These are phyloP conservation scores for Sarcomyxa edulis DNA, from an alignment of 768 basidiomycete species.

Conservation along the genomic window DNA sequence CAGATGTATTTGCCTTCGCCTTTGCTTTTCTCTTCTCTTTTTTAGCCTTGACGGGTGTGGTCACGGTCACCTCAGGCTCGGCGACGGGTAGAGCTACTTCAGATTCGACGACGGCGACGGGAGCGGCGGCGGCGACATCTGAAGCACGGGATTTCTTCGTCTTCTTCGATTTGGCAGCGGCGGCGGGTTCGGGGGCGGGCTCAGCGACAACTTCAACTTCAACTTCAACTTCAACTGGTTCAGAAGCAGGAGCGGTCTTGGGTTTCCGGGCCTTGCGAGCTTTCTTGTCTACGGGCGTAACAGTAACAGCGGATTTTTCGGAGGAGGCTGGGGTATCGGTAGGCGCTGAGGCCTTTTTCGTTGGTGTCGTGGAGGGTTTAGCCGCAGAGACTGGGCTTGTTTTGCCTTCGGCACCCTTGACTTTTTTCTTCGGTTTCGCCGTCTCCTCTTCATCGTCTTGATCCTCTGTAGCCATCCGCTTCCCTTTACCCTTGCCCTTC, in stretches of 20 bases:
- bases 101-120: constrained; percentile 7
- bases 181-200: too few relatives aligned
- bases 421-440: constrained; percentile 42
- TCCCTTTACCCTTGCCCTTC: constrained; percentile 12
- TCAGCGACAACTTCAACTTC: too few relatives aligned
- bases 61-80: too few relatives aligned
- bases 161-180: constrained; percentile 6
- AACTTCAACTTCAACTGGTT: too few relatives aligned
- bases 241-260: background rate
- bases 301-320: constrained; percentile 2
- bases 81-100: too few relatives aligned
- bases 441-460: constrained; percentile 23
- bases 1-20: too few relatives aligned
- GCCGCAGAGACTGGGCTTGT: constrained; percentile 3
- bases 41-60: too few relatives aligned
- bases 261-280: too few relatives aligned
- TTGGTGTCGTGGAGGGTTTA: constrained; percentile 5
- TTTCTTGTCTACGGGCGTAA: too few relatives aligned
- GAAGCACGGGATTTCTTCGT: constrained; percentile 6
- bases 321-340: constrained; percentile 2
- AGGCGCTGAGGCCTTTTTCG: constrained; percentile 3
- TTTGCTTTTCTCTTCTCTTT: too few relatives aligned
- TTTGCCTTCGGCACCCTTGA: constrained; percentile 22
- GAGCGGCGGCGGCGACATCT: constrained; percentile 9
- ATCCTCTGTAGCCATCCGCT: constrained; percentile 13